A percentile compares a stretch with the other conserved stretches of the same genome.
These are phyloP conservation scores for Colletotrichum scovillei DNA, from an alignment of 2,329 filamentous ascomycete genomes.

Conservation along the genomic window DNA sequence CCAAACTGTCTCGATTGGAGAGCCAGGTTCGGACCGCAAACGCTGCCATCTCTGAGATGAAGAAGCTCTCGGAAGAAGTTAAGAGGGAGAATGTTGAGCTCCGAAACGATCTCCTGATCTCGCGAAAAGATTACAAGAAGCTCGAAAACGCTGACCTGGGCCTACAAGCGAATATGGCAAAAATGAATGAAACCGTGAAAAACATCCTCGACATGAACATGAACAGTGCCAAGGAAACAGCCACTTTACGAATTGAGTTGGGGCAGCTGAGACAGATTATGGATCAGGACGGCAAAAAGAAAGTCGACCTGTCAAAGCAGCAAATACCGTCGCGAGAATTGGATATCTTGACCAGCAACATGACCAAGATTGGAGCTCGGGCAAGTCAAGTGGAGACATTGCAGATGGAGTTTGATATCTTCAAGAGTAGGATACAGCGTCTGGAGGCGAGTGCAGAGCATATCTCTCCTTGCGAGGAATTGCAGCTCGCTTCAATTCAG, in stretches of 20 bases:
- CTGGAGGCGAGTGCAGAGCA: slow-evolving; percentile 42
- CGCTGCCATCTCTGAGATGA: slow-evolving; percentile 37
- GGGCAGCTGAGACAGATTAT: slow-evolving; percentile 44
- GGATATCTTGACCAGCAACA: slow-evolving; percentile 52
- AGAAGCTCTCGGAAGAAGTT: slow-evolving; percentile 35
- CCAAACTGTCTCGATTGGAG: slow-evolving; percentile 38
- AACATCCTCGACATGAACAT: slow-evolving; percentile 40
- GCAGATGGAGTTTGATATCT: slow-evolving; percentile 55
- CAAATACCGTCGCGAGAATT: slow-evolving; percentile 43
- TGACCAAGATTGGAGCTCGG: slow-evolving; percentile 51
- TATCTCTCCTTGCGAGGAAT: neutral
- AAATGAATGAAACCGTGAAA: slow-evolving; percentile 40
- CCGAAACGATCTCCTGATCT: slow-evolving; percentile 38
- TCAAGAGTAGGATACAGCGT: slow-evolving; percentile 50
- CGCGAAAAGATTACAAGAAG: slow-evolving; percentile 40
- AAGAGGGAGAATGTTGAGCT: slow-evolving; percentile 36
- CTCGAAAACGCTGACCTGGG: slow-evolving; percentile 38
- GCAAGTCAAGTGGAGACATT: slow-evolving; percentile 52
- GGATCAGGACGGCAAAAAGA: slow-evolving; percentile 40
- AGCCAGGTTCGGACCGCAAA: slow-evolving; percentile 40
- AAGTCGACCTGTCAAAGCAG: neutral
- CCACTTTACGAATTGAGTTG: slow-evolving; percentile 47
- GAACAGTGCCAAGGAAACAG: slow-evolving; percentile 45
- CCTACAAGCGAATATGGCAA: slow-evolving; percentile 39
- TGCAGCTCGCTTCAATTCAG: neutral